These are phyloP conservation scores for Lactarius sp. DNA, from an alignment of 768 basidiomycete species.

Conservation along the genomic window DNA sequence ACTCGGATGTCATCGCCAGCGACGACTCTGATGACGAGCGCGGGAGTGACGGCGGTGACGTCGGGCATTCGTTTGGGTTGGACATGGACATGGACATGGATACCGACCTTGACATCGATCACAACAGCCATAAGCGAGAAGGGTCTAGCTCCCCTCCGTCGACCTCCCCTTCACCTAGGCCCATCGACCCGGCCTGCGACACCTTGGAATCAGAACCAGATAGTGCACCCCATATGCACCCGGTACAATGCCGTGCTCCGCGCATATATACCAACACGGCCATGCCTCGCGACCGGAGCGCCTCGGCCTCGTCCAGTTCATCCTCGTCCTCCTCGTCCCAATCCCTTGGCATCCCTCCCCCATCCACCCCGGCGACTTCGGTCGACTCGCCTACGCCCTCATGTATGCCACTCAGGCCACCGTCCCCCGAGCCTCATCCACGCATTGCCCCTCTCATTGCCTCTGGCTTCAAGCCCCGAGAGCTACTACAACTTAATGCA, in stretches of 20 bases:
- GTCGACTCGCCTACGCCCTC: constrained; percentile 28
- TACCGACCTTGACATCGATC: constrained; percentile 28
- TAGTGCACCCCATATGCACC: constrained; percentile 47
- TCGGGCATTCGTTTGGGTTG: constrained; percentile 31
- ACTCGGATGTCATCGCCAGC: constrained; percentile 28
- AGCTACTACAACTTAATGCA: constrained; percentile 36
- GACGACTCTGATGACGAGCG: constrained; percentile 29
- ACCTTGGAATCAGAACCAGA: constrained; percentile 28
- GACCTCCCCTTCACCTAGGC: constrained; percentile 19
- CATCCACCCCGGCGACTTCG: constrained; percentile 23
- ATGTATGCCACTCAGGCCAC: constrained; percentile 16
- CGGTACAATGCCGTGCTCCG: constrained; percentile 30
- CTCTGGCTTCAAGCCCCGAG: constrained; percentile 34
- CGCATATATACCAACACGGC: constrained; percentile 26
- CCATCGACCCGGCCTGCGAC: constrained; percentile 3
- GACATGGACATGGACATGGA: constrained; percentile 34
- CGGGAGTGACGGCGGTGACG: constrained; percentile 23
- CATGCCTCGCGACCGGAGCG: constrained; percentile 32
- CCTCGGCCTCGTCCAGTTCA: constrained; percentile 32
- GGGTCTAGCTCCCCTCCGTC: background rate
- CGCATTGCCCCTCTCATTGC: constrained; percentile 27
- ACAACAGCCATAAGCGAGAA: constrained; percentile 10
- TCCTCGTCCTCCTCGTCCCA: constrained; percentile 29
- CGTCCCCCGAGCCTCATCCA: constrained; percentile 16
- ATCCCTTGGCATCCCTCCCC: constrained; percentile 20